Evolutionary conservation across 1,139 yeast species (phyloP), one percentile per base, ranked within the genome.

Genomic region (Hemisphaericaspora subhashii): DNA sequence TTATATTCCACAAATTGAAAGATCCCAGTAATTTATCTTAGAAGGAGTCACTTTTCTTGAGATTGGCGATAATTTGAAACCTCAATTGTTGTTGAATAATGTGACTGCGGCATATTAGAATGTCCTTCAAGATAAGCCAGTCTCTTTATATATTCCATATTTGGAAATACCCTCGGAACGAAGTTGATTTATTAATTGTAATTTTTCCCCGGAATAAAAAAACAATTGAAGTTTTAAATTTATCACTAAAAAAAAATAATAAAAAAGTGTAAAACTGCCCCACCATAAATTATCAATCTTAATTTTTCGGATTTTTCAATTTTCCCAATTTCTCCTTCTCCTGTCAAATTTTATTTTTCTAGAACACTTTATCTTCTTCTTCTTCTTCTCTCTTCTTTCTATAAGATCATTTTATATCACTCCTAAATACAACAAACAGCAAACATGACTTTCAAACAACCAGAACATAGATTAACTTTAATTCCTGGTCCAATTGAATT

Each of bases 401-500:
- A n/a, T n/a, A n/a, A n/a, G n/a, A n/a, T n/a, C n/a, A n/a, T n/a
- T n/a, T n/a, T n/a, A n/a, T n/a, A n/a, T n/a, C n/a, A n/a, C n/a
- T n/a, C n/a, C n/a, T n/a, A n/a, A n/a, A n/a, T n/a, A n/a, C n/a
- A n/a, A n/a, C n/a, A n/a, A n/a, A n/a, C n/a, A n/a, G n/a, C 32
- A 18, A 24, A 17, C 12, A 31, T 32, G 24, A 25, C 65, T 26
- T 70, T 62, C 53, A 66, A 69, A 44, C 79, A 74, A 57, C 65
- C 72, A 23, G 66, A 61, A 37, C 82, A 77, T 55, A 74, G 74
- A 51, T 68, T 79, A 60, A 74, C 89, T 51, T 69, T 89, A 72
- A 86, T 89, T 52, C 98, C 97, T 29, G 98, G 98, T 35, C 97
- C 98, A 44, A 86, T 90, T 59, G 94, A 86, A 63, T 83, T 90